These are phyloP conservation scores for Saturnispora halmiae DNA, from an alignment of 805 yeast species.

Conservation along the genomic window DNA sequence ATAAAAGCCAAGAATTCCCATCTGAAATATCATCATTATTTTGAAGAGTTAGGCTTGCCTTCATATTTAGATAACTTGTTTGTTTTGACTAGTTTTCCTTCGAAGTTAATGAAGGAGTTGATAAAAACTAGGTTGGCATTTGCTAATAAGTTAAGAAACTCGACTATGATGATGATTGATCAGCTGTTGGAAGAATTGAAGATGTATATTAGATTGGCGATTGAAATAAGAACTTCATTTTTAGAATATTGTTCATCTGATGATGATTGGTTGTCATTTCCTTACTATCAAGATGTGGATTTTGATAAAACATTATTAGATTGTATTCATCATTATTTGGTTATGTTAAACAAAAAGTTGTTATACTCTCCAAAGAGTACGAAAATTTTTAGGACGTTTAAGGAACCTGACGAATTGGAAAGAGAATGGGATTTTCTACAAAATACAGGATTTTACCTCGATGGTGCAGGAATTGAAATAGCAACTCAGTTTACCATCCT, in stretches of 20 bases:
- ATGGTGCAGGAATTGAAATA: constrained; percentile 73
- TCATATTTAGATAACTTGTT: constrained; percentile 58
- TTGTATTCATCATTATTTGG: constrained; percentile 64
- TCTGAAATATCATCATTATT: constrained; percentile 49
- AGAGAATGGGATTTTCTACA: constrained; percentile 71
- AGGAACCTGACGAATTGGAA: constrained; percentile 86
- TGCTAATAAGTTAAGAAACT: constrained; percentile 70
- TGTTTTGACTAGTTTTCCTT: constrained; percentile 64
- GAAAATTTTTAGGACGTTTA: constrained; percentile 67
- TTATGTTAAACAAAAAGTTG: constrained; percentile 64
- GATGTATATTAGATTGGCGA: constrained; percentile 63
- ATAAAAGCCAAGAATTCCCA: constrained; percentile 70
- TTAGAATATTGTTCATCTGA: constrained; percentile 49
- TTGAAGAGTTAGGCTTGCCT: constrained; percentile 64
- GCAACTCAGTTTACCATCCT: constrained; percentile 32
- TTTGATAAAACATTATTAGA: constrained; percentile 61
- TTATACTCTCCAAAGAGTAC: constrained; percentile 53
- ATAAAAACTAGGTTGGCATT: constrained; percentile 64
- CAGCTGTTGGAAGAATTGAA: constrained; percentile 84
- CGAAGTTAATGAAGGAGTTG: constrained; percentile 69
- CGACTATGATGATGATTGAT: constrained; percentile 93
- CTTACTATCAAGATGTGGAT: constrained; percentile 49
- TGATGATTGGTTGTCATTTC: constrained; percentile 58
- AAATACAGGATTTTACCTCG: constrained; percentile 67
- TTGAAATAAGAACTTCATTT: constrained; percentile 62